A percentile compares a stretch with the other conserved stretches of the same genome.
phyloP scores from a whole-genome alignment of 108 stramenopile genomes.

The Mayamaea pseudoterrestris region DNA sequence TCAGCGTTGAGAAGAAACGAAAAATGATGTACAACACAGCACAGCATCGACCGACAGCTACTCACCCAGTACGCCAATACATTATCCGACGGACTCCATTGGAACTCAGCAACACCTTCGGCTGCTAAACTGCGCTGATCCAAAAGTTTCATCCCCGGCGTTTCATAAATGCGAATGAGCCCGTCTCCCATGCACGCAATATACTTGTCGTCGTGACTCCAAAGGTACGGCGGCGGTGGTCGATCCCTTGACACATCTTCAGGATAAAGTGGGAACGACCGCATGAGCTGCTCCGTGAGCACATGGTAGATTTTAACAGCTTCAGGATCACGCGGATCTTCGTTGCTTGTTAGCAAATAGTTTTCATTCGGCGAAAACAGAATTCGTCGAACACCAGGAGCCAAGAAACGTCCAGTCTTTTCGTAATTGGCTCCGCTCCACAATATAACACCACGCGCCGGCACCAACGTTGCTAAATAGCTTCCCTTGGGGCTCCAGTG shows the following conservation, averaged over 20 bases:
- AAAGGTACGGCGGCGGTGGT: conserved; percentile 81
- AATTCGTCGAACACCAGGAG: conserved; percentile 74
- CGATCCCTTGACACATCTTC: conserved; percentile 9
- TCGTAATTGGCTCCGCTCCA: conserved; percentile 89
- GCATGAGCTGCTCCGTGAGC: conserved; percentile 65
- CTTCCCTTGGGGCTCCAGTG: conserved; percentile 90
- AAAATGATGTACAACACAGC: neutral
- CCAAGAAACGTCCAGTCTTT: conserved; percentile 81
- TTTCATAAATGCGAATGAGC: conserved; percentile 85
- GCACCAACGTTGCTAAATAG: conserved; percentile 88
- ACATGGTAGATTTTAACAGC: conserved; percentile 89
- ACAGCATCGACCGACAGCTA: neutral
- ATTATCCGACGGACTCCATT: conserved; percentile 89
- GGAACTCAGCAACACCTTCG: conserved; percentile 89
- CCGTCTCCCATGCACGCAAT: conserved; percentile 88
- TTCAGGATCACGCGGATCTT: conserved; percentile 47
- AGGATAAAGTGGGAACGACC: conserved; percentile 75
- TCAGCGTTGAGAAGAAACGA: neutral
- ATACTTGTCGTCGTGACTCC: conserved; percentile 90
- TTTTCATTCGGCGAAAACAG: conserved; percentile 77
- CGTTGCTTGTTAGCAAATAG: conserved; percentile 86
- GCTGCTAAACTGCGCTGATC: conserved; percentile 81
- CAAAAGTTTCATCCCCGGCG: conserved; percentile 82
- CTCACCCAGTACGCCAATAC: conserved; percentile 88
- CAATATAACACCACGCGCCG: conserved; percentile 83